A percentile compares a stretch with the other conserved stretches of the same genome.
Conservation (phyloP, 2,329 filamentous ascomycete genomes). For the Trichoderma arundinaceum region DNA sequence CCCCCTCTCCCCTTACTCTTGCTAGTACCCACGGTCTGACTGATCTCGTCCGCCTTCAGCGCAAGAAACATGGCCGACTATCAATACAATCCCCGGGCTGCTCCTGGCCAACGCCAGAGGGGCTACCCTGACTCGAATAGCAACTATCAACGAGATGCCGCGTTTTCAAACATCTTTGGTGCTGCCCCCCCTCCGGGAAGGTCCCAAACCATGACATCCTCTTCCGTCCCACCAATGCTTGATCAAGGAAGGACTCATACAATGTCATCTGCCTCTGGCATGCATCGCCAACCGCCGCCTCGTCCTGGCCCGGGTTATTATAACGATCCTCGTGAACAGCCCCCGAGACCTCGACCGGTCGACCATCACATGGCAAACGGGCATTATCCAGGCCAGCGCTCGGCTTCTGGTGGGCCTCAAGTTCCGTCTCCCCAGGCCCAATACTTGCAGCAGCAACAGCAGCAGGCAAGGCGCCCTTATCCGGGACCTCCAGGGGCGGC, state of each 20-base stretch:
- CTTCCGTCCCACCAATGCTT: slow-evolving; percentile 62
- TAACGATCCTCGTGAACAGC: slow-evolving; percentile 41
- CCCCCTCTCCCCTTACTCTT: slow-evolving; percentile 27
- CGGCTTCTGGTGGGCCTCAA: slow-evolving; percentile 56
- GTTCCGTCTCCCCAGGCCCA: slow-evolving; percentile 52
- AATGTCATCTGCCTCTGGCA: slow-evolving; percentile 65
- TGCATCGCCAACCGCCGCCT: slow-evolving; percentile 69
- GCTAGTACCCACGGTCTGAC: slow-evolving; percentile 31
- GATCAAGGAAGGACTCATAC: slow-evolving; percentile 76
- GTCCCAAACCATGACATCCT: slow-evolving; percentile 93
- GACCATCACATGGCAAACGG: slow-evolving; percentile 53
- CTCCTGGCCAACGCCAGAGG: slow-evolving; percentile 51
- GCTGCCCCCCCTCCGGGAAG: slow-evolving; percentile 82
- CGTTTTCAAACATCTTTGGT: slow-evolving; percentile 96
- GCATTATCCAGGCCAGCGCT: slow-evolving; percentile 60
- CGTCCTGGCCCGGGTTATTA: slow-evolving; percentile 53
- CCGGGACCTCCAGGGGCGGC: slow-evolving; percentile 55
- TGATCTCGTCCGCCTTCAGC: slow-evolving; percentile 7
- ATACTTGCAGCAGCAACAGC: slow-evolving; percentile 54
- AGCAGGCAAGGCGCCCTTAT: slow-evolving; percentile 52
- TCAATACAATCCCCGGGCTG: slow-evolving; percentile 58
- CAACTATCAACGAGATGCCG: slow-evolving; percentile 82
- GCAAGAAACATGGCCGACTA: slow-evolving; percentile 61
- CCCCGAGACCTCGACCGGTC: slow-evolving; percentile 41
- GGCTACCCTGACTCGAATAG: slow-evolving; percentile 56